Conservation (phyloP, 768 basidiomycete species). For the Auriscalpium vulgare region DNA sequence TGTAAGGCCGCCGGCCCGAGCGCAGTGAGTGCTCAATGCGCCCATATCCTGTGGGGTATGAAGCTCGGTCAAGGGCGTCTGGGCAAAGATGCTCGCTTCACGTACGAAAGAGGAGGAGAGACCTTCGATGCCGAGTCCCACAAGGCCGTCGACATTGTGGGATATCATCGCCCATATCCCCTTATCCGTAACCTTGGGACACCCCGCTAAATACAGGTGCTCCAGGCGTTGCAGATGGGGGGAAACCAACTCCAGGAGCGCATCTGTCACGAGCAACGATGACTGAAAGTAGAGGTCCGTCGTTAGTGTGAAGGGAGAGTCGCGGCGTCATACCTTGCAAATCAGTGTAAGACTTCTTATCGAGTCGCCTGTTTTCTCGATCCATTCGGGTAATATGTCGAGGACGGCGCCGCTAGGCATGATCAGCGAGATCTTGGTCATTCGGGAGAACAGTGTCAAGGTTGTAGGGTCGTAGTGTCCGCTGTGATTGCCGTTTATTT, state of each 20-base stretch:
- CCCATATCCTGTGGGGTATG: slow-evolving; percentile 40
- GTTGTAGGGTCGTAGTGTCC: slow-evolving; percentile 44
- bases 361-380: slow-evolving; percentile 32
- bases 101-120: slow-evolving; percentile 54
- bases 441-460: slow-evolving; percentile 40
- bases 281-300: slow-evolving; percentile 29
- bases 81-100: slow-evolving; percentile 1
- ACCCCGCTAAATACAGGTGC: slow-evolving; percentile 56
- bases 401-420: slow-evolving; percentile 62
- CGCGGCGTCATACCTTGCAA: slow-evolving; percentile 46
- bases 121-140: slow-evolving; percentile 52
- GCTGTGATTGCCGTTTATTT: slow-evolving; percentile 62
- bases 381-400: slow-evolving; percentile 43
- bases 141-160: slow-evolving; percentile 37
- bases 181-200: slow-evolving; percentile 55
- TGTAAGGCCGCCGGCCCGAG: slow-evolving; percentile 27
- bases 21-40: slow-evolving; percentile 34
- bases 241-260: slow-evolving; percentile 41
- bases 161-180: slow-evolving; percentile 49
- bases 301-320: neutral
- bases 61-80: neutral
- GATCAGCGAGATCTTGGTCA: slow-evolving; percentile 57
- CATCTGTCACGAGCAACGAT: slow-evolving; percentile 52
- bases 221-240: slow-evolving; percentile 43
- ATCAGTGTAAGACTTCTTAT: slow-evolving; percentile 56